phyloP scores from a whole-genome alignment of 2,329 filamentous ascomycete genomes.

The Fusarium neocosmosporiellum region DNA sequence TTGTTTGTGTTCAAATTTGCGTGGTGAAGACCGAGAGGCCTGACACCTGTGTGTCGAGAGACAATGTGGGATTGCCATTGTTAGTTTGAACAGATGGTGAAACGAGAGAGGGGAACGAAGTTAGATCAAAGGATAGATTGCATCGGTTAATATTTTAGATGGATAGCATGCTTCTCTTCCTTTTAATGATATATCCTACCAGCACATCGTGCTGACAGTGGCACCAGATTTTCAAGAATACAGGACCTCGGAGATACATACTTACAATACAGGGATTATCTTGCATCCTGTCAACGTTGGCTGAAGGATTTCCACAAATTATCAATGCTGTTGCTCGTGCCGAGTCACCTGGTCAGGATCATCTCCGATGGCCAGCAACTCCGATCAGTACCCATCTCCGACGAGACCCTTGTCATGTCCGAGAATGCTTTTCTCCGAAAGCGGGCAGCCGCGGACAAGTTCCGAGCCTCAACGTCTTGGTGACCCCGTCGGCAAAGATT shows the following conservation, averaged over 20 bases:
- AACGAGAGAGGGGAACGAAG: background rate
- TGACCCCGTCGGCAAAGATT: background rate
- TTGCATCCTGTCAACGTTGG: background rate
- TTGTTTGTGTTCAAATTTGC: background rate
- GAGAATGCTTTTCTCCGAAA: background rate
- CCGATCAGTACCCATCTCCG: background rate
- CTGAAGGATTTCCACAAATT: background rate
- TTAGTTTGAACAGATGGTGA: no score
- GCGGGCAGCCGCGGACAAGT: background rate
- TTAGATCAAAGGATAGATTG: background rate
- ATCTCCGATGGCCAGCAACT: background rate
- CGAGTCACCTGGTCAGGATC: background rate
- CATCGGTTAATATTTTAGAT: background rate
- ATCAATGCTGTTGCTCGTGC: background rate
- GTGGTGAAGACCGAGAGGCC: background rate
- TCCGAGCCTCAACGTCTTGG: background rate
- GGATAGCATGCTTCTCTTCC: background rate
- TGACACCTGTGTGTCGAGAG: background rate
- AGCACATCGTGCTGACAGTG: no score
- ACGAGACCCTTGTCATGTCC: background rate
- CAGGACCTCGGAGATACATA: no score
- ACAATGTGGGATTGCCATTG: background rate
- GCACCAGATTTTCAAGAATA: no score
- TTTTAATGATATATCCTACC: no score
- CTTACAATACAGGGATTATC: background rate